A percentile compares a stretch with the other conserved stretches of the same genome.
Conservation (phyloP, 2,329 filamentous ascomycete species). For the Emmonsiellopsis sp. region DNA sequence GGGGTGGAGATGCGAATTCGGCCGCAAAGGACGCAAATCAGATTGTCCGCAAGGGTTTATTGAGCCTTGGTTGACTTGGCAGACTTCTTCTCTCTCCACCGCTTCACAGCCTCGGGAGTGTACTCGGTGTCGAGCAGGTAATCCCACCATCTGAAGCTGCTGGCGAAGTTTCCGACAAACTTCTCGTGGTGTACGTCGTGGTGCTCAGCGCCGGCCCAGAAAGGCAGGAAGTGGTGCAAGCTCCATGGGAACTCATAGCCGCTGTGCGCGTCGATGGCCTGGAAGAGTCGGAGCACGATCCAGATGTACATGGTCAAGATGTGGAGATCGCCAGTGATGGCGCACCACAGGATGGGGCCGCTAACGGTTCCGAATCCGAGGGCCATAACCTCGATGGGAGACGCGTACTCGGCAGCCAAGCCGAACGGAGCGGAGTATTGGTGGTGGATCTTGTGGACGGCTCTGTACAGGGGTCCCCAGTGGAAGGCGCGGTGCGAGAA, state of each 20-base stretch:
- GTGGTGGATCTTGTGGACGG: conserved; percentile 98
- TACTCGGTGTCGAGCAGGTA: conserved; percentile 88
- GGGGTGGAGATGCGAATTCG: neutral
- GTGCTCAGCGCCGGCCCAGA: conserved; percentile 96
- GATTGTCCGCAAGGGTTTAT: neutral
- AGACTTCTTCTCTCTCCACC: conserved; percentile 55
- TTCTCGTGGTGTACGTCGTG: conserved; percentile 97
- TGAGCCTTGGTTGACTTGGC: conserved; percentile 8
- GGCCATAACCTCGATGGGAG: conserved; percentile 92
- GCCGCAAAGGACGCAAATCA: neutral
- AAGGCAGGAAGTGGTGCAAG: conserved; percentile 86
- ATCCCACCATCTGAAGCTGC: conserved; percentile 99
- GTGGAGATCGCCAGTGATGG: conserved; percentile 76
- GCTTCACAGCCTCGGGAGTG: conserved; percentile 75
- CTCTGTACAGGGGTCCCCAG: conserved; percentile 90
- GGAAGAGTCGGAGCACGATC: conserved; percentile 88
- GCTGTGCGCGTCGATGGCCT: conserved; percentile 94
- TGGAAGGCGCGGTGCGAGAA: conserved; percentile 90
- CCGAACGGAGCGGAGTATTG: conserved; percentile 97
- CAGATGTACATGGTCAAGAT: conserved; percentile 96
- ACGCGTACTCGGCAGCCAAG: conserved; percentile 92
- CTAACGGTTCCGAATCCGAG: conserved; percentile 81
- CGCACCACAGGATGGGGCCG: conserved; percentile 72
- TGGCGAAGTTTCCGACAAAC: conserved; percentile 96
- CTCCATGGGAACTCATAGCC: conserved; percentile 99